Evolutionary conservation across 139 green algal genomes (phyloP), one percentile per base, ranked within the genome.

Genomic region (Chlamydomonas incerta): DNA sequence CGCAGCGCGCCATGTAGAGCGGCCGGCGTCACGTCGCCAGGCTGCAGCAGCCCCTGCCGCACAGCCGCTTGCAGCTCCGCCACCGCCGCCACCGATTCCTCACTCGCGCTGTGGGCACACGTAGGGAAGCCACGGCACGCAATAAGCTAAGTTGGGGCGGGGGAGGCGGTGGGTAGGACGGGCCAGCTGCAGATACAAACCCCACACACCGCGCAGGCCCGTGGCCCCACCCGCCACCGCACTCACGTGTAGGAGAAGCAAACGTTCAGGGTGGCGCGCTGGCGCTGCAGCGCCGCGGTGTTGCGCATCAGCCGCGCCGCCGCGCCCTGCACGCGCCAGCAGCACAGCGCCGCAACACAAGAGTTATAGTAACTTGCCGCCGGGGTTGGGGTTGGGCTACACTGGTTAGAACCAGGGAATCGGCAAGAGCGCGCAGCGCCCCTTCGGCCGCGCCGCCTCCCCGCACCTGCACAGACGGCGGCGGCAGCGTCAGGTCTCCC

Each of bases 241-340:
- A 50, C 80, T 86, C 73, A 96, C 91, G 93, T 97, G 92, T 99
- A 99, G 26, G 94, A 90, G 74, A 99, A 95, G 90, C 95, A 98
- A 47, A 99, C 96, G 90, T 99, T 98, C 58, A 99, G 91, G 11
- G 91, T 82, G 35, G 87, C 86, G 0, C 87, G 58, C 35, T 65
- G 82, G 60, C 91, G 28, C 29, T 23, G 41, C 11, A 89, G 80
- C 69, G 71, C 28, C 15, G 70, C 52, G 0, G 96, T 98, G 14
- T 88, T 90, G 4, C 80, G 68, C 94, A 97, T 98, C 14, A 97
- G 88, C 0, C 65, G 65, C 3, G 89, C 87, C 2, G 96, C 97
- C 28, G 96, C 93, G 14, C 68, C 85, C 70, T 94, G 92, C 41
- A 50, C 41, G n/a, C 41, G 41, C 41, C 5, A 5, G 8, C 41